A percentile compares a stretch with the other conserved stretches of the same genome.
Evolutionary conservation across 2,329 filamentous ascomycete species (phyloP).

Genomic region (Paraconiothyrium sp.): DNA sequence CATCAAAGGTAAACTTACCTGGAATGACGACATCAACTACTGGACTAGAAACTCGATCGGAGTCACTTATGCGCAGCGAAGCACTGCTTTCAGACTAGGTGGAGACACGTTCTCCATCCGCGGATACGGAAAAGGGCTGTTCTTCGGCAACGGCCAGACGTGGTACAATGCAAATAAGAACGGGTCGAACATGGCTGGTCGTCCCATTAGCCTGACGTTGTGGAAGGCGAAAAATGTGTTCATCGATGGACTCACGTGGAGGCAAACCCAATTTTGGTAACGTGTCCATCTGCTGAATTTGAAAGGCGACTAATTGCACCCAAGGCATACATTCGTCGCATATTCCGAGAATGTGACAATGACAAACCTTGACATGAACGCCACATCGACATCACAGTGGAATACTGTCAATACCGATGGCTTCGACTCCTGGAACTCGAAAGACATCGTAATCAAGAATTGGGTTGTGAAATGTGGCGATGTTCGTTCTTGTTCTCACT

Average conservation of each 20-base stretch:
- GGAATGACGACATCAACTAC: conserved; percentile 40
- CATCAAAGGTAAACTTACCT: conserved; percentile 37
- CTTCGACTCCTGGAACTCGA: conserved; percentile 62
- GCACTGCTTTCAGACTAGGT: conserved; percentile 36
- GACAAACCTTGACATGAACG: conserved; percentile 63
- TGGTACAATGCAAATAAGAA: conserved; percentile 54
- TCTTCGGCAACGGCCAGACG: conserved; percentile 41
- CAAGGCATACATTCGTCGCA: conserved; percentile 55
- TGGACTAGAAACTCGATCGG: conserved; percentile 34
- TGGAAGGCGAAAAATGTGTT: conserved; percentile 59
- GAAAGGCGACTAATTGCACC: not conserved
- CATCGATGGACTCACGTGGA: conserved; percentile 55
- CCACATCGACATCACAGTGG: conserved; percentile 57
- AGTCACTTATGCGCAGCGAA: conserved; percentile 34
- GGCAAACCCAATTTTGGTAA: conserved; percentile 61
- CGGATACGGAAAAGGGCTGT: conserved; percentile 37
- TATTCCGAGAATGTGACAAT: conserved; percentile 62
- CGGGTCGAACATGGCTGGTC: conserved; percentile 54
- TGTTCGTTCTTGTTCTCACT: conserved; percentile 21
- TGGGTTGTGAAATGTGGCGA: conserved; percentile 54
- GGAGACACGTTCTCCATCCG: conserved; percentile 35
- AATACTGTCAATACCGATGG: conserved; percentile 62
- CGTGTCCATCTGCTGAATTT: not conserved
- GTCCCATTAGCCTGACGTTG: conserved; percentile 58
- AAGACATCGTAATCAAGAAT: conserved; percentile 56